Evolutionary conservation across 805 yeast species (phyloP), one percentile per base, ranked within the genome.

Genomic region (Candida montana): DNA sequence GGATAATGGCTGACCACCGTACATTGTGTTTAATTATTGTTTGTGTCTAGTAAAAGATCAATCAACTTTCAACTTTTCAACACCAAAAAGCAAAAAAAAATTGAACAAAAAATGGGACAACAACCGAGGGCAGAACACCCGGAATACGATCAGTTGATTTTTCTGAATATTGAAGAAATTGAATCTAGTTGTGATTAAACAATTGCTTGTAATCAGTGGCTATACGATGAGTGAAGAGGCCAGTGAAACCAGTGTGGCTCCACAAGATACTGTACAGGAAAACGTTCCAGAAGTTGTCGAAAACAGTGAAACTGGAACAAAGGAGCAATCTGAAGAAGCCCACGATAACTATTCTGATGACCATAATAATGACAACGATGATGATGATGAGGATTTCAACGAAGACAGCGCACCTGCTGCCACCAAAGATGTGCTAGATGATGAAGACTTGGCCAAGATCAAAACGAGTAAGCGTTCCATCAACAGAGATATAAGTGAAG

Each of bases 1-100:
- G 51, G 74, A 67, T 50, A 69, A 68, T 53, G 77, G 82, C 50
- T 79, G 71, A 50, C 72, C 64, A 37, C 73, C 74, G 56, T 67
- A 69, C 74, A 69, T 69, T 39, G 20, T 18, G 16, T 10, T 20
- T 20, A 20, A 18, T 32, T 32, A 7, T 23, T 24, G 13, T 16
- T 21, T n/a, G n/a, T n/a, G n/a, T n/a, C n/a, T n/a, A n/a, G n/a
- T n/a, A n/a, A n/a, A n/a, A n/a, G n/a, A n/a, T n/a, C n/a, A n/a
- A n/a, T n/a, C n/a, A n/a, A n/a, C n/a, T n/a, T n/a, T n/a, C n/a
- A n/a, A n/a, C n/a, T n/a, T n/a, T n/a, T n/a, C n/a, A n/a, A n/a
- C n/a, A n/a, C n/a, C n/a, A 26, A 24, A 15, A 23, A n/a, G 18
- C 12, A 33, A 23, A 24, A 21, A 21, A 21, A 21, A 21, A 21